Base-by-base conservation (phyloP, 2,329 filamentous ascomycete species). In the Coleophoma eucalyptorum region DNA sequence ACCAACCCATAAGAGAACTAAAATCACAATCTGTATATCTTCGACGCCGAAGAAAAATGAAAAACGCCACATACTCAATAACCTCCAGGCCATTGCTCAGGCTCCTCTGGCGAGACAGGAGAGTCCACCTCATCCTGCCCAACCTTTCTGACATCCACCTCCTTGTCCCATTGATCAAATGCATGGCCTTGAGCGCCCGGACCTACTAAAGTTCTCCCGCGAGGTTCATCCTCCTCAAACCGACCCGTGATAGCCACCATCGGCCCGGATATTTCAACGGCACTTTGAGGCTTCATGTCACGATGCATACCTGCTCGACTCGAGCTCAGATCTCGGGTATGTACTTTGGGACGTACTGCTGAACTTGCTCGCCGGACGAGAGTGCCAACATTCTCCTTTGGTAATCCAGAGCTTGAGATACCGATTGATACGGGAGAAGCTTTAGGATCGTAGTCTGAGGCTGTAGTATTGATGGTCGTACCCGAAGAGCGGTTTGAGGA, bases 1-100 rank as follows among this genome's bases (percentile, higher is more conserved):
- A 26, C 26, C 26, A 26, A 26, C 26, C 26, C 10, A 26, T 26
- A 26, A 26, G 10, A 6, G 6, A 8, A 26, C 26, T 5, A 26
- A 26, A 26, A 26, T 26, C 26, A 26, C 26, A 26, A 26, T 8
- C 26, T 26, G 26, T 26, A 8, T 5, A 26, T 26, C 10, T 26
- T 26, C 26, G 4, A 26, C 6, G 26, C 2, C 33, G n/a, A 38
- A n/a, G 21, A 32, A 44, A 16, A 12, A 13, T 5, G 21, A 26
- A 44, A 19, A 16, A 11, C 31, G 46, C 43, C 12, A 42, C 45
- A 32, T 18, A 35, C 12, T 38, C 20, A 60, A 44, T 58, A 61
- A 37, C 42, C 54, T 10, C 58, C 59, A 19, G 55, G 56, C 60
- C 59, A 61, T 44, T 55, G 48, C 52, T 62, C 60, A 18, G 32